Evolutionary conservation across 2,329 filamentous ascomycete species (phyloP), one percentile per base, ranked within the genome.

Genomic region (Sclerotiophoma versabilis): DNA sequence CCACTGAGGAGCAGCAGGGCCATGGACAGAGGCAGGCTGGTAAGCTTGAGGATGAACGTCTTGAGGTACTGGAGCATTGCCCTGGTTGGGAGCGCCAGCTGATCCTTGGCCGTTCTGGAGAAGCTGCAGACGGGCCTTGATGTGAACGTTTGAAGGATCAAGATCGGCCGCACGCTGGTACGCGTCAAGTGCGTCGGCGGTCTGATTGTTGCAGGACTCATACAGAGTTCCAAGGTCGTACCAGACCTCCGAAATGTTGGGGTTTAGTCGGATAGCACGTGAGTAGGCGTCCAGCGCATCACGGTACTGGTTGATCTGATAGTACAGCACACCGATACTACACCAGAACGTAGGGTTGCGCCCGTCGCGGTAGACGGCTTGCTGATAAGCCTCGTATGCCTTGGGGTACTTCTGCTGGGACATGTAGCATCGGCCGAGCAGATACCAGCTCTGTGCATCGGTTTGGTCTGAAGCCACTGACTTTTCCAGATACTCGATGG

Each of bases 341-440:
- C 95, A 98, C 95, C 95, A 99, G 81, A 98, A 99, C 2, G 95
- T 98, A 15, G 95, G 95, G 74, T 98, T 98, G 65, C 95, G 89
- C 27, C 95, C 95, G 74, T 99, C 95, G 52, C 95, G 92, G 73
- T 99, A 99, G 32, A 99, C 95, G 2, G 95, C 95, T 80, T 99
- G 95, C 74, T 99, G 95, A 76, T 98, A 98, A 5, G 95, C 93
- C 73, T 99, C 95, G 69, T 98, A 98, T 0, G 95, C 95, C 76
- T 98, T 98, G 69, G 93, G 93, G 69, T 98, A 98, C 76, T 98
- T 98, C 75, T 96, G 92, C 78, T 97, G 93, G 63, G 93, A 96
- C 95, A 99, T 98, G 82, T 98, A 99, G 80, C 95, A 98, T 66
- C 95, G 88, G 36, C 95, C 95, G 45, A 99, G 87, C 23, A 99